These are phyloP conservation scores for Kwoniella sp. DNA, from an alignment of 768 basidiomycete species.

Conservation along the genomic window DNA sequence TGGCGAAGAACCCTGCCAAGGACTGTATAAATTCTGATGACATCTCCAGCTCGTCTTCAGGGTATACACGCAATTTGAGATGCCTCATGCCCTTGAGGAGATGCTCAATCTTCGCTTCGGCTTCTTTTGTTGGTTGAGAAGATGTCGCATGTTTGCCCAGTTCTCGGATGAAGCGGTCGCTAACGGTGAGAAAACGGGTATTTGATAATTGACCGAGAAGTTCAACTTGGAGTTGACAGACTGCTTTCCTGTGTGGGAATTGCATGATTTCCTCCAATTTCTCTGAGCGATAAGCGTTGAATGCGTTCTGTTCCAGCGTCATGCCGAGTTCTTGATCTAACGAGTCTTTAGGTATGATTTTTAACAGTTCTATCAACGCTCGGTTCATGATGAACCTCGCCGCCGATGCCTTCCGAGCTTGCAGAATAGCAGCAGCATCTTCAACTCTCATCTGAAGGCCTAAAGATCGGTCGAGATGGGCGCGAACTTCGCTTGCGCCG, in stretches of 20 bases:
- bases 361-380: constrained; percentile 74
- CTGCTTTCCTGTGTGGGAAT: constrained; percentile 75
- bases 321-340: constrained; percentile 76
- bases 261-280: constrained; percentile 61
- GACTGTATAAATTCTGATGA: constrained; percentile 87
- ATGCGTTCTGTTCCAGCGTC: constrained; percentile 81
- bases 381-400: constrained; percentile 89
- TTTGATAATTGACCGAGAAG: constrained; percentile 82
- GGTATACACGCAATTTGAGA: constrained; percentile 89
- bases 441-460: constrained; percentile 41
- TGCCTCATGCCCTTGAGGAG: constrained; percentile 77
- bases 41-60: constrained; percentile 88
- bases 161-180: constrained; percentile 83
- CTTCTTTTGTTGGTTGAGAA: constrained; percentile 77
- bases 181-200: constrained; percentile 84
- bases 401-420: constrained; percentile 61
- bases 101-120: constrained; percentile 79
- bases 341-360: constrained; percentile 71
- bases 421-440: constrained; percentile 51
- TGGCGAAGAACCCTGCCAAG: constrained; percentile 76
- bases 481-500: constrained; percentile 46
- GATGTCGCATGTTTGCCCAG: constrained; percentile 67
- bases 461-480: constrained; percentile 42
- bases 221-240: constrained; percentile 78
- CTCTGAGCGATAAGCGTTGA: constrained; percentile 65